phyloP scores from a whole-genome alignment of 441 rosid genomes.

The Macaranga tanarius region DNA sequence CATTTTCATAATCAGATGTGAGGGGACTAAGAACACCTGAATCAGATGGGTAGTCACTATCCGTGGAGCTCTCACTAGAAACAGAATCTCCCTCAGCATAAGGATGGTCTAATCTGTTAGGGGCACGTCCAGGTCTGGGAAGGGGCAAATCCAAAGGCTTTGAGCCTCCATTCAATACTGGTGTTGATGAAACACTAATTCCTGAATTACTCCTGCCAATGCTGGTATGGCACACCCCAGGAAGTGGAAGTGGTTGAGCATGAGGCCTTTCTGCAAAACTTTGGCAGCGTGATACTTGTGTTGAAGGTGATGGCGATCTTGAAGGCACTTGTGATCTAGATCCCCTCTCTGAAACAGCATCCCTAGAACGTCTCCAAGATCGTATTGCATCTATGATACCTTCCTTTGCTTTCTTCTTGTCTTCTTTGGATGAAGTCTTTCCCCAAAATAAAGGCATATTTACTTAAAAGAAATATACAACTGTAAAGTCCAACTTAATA shows the following conservation, averaged over 20 bases:
- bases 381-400: slow-evolving; percentile 51
- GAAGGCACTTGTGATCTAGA: slow-evolving; percentile 54
- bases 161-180: slow-evolving; percentile 36
- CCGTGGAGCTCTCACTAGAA: slow-evolving; percentile 57
- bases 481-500: slow-evolving; percentile 31
- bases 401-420: slow-evolving; percentile 62
- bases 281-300: slow-evolving; percentile 57
- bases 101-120: slow-evolving; percentile 34
- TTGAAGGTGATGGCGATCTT: slow-evolving; percentile 61
- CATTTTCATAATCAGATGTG: slow-evolving; percentile 57
- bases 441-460: slow-evolving; percentile 67
- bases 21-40: slow-evolving; percentile 49
- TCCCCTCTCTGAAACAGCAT: slow-evolving; percentile 48
- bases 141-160: slow-evolving; percentile 49
- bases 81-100: slow-evolving; percentile 61
- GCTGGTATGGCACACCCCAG: slow-evolving; percentile 33
- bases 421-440: slow-evolving; percentile 57
- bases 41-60: slow-evolving; percentile 55
- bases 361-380: slow-evolving; percentile 43
- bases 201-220: slow-evolving; percentile 45
- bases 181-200: slow-evolving; percentile 38
- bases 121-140: slow-evolving; percentile 50
- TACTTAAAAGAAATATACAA: slow-evolving; percentile 4
- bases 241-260: slow-evolving; percentile 81
- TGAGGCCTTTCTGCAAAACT: slow-evolving; percentile 63